A percentile compares a stretch with the other conserved stretches of the same genome.
Conservation (phyloP, 2,329 filamentous ascomycete species). For the Myriosclerotinia duriaeana region DNA sequence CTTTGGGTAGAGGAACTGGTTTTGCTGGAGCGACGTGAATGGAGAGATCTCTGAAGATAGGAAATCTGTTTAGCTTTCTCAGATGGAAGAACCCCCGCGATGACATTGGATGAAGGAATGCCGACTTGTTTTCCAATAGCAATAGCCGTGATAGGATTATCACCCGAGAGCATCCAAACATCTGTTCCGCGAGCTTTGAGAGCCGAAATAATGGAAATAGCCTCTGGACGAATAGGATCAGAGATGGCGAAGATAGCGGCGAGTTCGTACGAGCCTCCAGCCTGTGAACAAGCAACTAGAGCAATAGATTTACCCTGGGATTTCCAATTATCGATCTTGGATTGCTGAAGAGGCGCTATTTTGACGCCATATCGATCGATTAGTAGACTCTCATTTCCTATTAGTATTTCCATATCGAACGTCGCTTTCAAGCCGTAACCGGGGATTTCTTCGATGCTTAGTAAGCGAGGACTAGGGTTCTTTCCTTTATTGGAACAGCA, state of each 20-base stretch:
- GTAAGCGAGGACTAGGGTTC: slow-evolving; percentile 39
- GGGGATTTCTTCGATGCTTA: slow-evolving; percentile 62
- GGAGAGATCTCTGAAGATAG: slow-evolving; percentile 52
- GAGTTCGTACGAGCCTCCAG: slow-evolving; percentile 50
- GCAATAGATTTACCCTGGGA: slow-evolving; percentile 62
- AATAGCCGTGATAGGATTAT: slow-evolving; percentile 80
- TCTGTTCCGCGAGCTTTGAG: slow-evolving; percentile 66
- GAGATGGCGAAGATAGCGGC: slow-evolving; percentile 71
- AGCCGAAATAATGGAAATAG: slow-evolving; percentile 60
- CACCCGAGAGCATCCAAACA: slow-evolving; percentile 91
- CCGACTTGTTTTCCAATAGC: slow-evolving; percentile 76
- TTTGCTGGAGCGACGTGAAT: slow-evolving; percentile 22
- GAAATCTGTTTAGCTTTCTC: slow-evolving; percentile 75
- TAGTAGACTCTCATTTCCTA: slow-evolving; percentile 73
- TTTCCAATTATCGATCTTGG: slow-evolving; percentile 57
- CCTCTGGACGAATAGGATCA: slow-evolving; percentile 77
- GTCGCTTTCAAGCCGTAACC: slow-evolving; percentile 68
- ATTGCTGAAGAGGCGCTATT: slow-evolving; percentile 42
- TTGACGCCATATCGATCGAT: slow-evolving; percentile 53
- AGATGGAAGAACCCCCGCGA: slow-evolving; percentile 82
- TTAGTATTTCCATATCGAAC: slow-evolving; percentile 51
- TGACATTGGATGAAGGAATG: slow-evolving; percentile 71
- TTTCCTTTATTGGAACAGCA: slow-evolving; percentile 52
- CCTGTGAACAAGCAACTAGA: slow-evolving; percentile 39
- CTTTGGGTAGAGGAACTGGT: slow-evolving; percentile 39